phyloP scores from a whole-genome alignment of 495 filamentous ascomycete species.

The Hyaloscypha hepaticicola region DNA sequence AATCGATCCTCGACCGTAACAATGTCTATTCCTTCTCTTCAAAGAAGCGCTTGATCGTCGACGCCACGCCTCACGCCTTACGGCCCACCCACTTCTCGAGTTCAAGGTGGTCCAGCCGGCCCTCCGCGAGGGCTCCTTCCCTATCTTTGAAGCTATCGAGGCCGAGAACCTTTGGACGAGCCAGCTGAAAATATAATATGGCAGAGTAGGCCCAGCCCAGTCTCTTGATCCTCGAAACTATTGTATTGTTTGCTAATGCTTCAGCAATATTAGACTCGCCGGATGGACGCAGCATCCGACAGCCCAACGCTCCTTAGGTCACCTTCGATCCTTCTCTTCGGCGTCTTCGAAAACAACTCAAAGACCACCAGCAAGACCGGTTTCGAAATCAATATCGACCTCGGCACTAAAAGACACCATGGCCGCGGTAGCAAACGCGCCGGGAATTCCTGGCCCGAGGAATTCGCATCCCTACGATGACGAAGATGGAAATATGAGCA shows the following conservation, averaged over 20 bases:
- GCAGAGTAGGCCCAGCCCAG: background rate
- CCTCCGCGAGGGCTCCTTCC: background rate
- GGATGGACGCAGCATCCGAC: constrained; percentile 50
- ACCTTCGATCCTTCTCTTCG: constrained; percentile 48
- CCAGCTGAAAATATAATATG: constrained; percentile 1
- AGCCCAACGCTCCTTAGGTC: constrained; percentile 42
- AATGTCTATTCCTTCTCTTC: background rate
- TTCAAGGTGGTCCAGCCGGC: background rate
- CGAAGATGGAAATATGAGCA: constrained; percentile 32
- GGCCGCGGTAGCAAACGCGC: constrained; percentile 25
- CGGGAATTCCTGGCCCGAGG: constrained; percentile 22
- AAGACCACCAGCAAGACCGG: constrained; percentile 12
- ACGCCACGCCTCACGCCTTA: background rate
- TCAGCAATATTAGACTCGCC: constrained; percentile 40
- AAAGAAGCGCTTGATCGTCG: background rate
- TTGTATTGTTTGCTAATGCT: background rate
- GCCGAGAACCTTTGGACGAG: background rate
- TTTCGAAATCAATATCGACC: constrained; percentile 31
- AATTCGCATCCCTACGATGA: constrained; percentile 17
- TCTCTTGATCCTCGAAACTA: background rate
- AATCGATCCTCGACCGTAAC: background rate
- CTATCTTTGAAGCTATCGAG: background rate
- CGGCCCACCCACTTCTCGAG: background rate
- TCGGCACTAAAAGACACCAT: constrained; percentile 24
- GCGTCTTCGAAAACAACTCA: constrained; percentile 15